Conservation (phyloP, 2,329 filamentous ascomycete species). For the Dactylonectria macrodidyma region DNA sequence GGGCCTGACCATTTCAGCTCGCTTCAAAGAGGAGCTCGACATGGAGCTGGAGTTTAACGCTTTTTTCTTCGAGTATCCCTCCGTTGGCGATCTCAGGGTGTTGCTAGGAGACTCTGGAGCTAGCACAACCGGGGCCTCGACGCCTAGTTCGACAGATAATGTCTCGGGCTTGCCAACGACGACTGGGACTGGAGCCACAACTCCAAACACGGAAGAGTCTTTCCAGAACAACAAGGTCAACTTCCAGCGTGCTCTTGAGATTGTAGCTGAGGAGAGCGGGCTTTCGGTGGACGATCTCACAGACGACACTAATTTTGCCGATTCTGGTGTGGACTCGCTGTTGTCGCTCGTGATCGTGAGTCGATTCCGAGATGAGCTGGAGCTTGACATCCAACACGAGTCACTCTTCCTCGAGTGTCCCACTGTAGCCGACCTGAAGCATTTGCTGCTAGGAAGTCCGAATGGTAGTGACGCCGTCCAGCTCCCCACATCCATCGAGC, state of each 20-base stretch:
- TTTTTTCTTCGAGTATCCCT: slow-evolving; percentile 67
- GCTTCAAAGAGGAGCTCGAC: slow-evolving; percentile 71
- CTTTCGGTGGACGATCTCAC: slow-evolving; percentile 68
- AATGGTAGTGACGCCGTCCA: neutral
- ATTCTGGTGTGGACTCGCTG: slow-evolving; percentile 74
- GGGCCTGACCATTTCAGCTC: slow-evolving; percentile 69
- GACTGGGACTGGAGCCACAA: slow-evolving; percentile 8
- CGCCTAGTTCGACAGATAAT: slow-evolving; percentile 27
- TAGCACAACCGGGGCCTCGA: slow-evolving; percentile 30
- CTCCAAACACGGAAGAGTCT: slow-evolving; percentile 20
- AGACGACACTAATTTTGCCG: slow-evolving; percentile 70
- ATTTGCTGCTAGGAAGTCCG: slow-evolving; percentile 6
- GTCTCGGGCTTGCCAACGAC: neutral
- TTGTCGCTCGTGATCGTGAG: slow-evolving; percentile 72
- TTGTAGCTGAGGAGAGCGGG: slow-evolving; percentile 66
- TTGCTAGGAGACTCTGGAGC: slow-evolving; percentile 31
- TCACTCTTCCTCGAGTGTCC: slow-evolving; percentile 67
- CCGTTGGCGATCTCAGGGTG: slow-evolving; percentile 67
- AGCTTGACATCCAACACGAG: slow-evolving; percentile 67
- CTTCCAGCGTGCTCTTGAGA: slow-evolving; percentile 36
- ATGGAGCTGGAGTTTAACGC: slow-evolving; percentile 67
- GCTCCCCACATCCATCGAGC: neutral
- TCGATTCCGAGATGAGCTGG: slow-evolving; percentile 70
- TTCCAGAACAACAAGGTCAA: slow-evolving; percentile 24
- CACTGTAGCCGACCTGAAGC: slow-evolving; percentile 68